Evolutionary conservation across 192 early-diverging fungal species (phyloP).

Genomic region (Coemansia sp.): DNA sequence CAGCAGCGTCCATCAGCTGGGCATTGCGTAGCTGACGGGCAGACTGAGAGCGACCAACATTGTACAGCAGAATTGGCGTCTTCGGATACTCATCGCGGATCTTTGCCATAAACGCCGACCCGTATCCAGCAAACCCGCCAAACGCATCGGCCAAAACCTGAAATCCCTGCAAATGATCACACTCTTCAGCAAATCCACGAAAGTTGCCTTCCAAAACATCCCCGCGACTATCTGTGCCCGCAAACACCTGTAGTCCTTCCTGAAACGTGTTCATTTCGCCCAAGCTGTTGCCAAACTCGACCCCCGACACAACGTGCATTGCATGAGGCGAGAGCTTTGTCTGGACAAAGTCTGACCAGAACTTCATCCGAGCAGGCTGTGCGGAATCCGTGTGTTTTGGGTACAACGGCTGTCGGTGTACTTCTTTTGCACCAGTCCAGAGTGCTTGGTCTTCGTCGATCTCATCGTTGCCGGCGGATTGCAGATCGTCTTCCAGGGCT

Average conservation of each 20-base stretch:
- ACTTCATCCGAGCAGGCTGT: conserved; percentile 4
- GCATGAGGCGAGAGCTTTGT: conserved; percentile 73
- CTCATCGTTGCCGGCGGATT: conserved; percentile 13
- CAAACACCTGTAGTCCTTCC: conserved; percentile 57
- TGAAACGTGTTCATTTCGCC: conserved; percentile 59
- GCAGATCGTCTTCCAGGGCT: conserved; percentile 9
- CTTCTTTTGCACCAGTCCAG: conserved; percentile 38
- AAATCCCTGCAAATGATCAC: conserved; percentile 63
- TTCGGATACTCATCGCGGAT: conserved; percentile 75
- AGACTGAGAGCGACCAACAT: conserved; percentile 29
- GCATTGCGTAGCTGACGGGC: conserved; percentile 4
- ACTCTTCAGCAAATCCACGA: conserved; percentile 39
- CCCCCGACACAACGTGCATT: conserved; percentile 51
- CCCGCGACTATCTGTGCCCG: conserved; percentile 18
- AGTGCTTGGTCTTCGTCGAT: conserved; percentile 15
- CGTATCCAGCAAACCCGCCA: conserved; percentile 73
- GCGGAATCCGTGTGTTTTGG: not conserved
- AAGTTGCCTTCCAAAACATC: conserved; percentile 46
- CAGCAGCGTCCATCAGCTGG: conserved; percentile 22
- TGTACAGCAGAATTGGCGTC: conserved; percentile 60
- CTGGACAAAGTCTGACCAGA: conserved; percentile 83
- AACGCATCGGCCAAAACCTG: conserved; percentile 64
- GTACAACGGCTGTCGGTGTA: conserved; percentile 26
- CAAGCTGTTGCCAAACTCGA: conserved; percentile 58
- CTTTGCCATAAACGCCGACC: conserved; percentile 57